These are phyloP conservation scores for Paulownia fortunei DNA, from an alignment of 257 asterid species.

Conservation along the genomic window DNA sequence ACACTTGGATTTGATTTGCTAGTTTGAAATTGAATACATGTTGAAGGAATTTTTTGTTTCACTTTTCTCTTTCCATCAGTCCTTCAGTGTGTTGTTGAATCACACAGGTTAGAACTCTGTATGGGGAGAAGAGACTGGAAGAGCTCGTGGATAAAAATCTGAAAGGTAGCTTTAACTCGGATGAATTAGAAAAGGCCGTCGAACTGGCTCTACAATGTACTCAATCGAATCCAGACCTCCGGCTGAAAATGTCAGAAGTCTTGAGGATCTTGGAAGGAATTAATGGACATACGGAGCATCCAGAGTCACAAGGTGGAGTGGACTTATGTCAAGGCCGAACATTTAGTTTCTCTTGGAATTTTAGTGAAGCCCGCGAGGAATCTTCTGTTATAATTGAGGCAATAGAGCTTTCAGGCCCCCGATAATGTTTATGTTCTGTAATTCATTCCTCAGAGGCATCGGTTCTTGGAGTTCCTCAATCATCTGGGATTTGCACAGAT, in stretches of 20 bases:
- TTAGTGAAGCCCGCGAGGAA: conserved; percentile 59
- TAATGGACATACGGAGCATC: conserved; percentile 48
- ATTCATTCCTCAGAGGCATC: not conserved
- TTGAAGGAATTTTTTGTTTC: no score
- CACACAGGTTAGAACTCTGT: conserved; percentile 62
- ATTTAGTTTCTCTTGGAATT: conserved; percentile 73
- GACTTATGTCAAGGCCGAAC: conserved; percentile 51
- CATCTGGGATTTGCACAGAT: not conserved
- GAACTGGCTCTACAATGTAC: conserved; percentile 73
- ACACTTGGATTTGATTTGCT: no score
- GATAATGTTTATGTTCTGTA: conserved; percentile 33
- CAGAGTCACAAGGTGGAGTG: conserved; percentile 56
- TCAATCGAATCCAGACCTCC: conserved; percentile 64
- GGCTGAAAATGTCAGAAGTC: conserved; percentile 84
- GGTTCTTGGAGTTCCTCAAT: not conserved
- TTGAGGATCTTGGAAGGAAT: conserved; percentile 64
- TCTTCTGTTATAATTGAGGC: conserved; percentile 84
- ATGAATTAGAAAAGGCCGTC: conserved; percentile 66
- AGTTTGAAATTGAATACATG: no score
- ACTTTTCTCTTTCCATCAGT: no score
- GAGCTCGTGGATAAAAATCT: conserved; percentile 77
- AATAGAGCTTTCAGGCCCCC: conserved; percentile 92
- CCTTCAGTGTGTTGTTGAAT: not conserved
- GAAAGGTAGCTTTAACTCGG: conserved; percentile 55
- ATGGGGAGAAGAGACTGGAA: conserved; percentile 66